phyloP scores from a whole-genome alignment of 306 rosid species.

The Quillaja saponaria region DNA sequence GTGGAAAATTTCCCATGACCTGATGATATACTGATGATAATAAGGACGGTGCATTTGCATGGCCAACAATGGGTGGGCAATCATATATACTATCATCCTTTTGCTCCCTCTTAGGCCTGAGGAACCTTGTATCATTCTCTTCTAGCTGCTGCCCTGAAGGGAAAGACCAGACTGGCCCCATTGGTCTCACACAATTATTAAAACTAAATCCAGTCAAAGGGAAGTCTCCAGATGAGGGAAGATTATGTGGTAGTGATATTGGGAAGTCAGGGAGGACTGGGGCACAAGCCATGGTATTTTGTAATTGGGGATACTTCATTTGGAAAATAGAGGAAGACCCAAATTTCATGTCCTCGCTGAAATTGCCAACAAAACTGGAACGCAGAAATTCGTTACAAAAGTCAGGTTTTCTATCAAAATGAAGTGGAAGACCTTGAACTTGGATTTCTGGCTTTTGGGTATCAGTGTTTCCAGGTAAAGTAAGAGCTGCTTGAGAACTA shows the following conservation, averaged over 20 bases:
- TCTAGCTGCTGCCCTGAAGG: conserved; percentile 57
- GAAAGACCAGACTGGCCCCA: conserved; percentile 49
- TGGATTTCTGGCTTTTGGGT: conserved; percentile 47
- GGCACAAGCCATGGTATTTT: conserved; percentile 44
- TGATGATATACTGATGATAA: conserved; percentile 46
- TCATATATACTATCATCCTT: conserved; percentile 47
- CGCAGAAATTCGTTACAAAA: conserved; percentile 50
- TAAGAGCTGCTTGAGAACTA: conserved; percentile 44
- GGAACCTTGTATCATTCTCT: conserved; percentile 49
- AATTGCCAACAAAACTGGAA: conserved; percentile 50
- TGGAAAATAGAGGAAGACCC: conserved; percentile 59
- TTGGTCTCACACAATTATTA: conserved; percentile 43
- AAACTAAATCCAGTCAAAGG: conserved; percentile 47
- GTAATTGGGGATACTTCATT: conserved; percentile 57
- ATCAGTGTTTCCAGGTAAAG: conserved; percentile 38
- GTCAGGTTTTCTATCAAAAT: conserved; percentile 68
- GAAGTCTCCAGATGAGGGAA: conserved; percentile 49
- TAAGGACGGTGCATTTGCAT: conserved; percentile 41
- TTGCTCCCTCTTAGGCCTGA: conserved; percentile 73
- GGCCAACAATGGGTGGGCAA: conserved; percentile 48
- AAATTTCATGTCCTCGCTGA: conserved; percentile 50
- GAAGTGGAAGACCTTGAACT: conserved; percentile 46
- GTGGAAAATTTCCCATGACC: conserved; percentile 54
- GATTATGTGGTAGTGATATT: conserved; percentile 58
- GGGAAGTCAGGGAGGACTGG: conserved; percentile 59